A percentile compares a stretch with the other conserved stretches of the same genome.
Conservation (phyloP, 108 stramenopile genomes). For the Conticribra guillardii region DNA sequence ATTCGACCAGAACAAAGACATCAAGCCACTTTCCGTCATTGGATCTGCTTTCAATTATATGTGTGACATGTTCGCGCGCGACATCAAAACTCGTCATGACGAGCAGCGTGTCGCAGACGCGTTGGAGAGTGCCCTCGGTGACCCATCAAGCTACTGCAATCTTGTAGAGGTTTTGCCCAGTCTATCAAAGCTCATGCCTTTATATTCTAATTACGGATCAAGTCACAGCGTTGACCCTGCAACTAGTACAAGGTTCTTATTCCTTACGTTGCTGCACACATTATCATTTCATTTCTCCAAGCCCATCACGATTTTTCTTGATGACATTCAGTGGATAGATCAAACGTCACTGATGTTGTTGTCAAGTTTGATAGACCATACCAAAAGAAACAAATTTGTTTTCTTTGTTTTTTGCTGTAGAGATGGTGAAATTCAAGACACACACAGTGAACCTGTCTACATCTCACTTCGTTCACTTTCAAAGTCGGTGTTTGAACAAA, state of each 20-base stretch:
- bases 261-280: not conserved
- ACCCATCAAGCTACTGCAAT: not conserved
- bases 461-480: constrained; percentile 10
- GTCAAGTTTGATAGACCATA: constrained; percentile 13
- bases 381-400: constrained; percentile 3
- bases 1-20: constrained; percentile 30
- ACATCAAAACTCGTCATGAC: not conserved
- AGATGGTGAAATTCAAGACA: constrained; percentile 16
- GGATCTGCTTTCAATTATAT: constrained; percentile 12
- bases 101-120: not conserved
- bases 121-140: constrained; percentile 9
- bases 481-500: constrained; percentile 11
- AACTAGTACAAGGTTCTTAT: not conserved
- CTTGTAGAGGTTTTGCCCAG: constrained; percentile 29
- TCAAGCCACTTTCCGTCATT: constrained; percentile 21
- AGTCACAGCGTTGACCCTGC: constrained; percentile 8
- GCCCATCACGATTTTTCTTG: not conserved
- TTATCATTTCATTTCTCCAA: not conserved
- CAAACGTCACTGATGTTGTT: constrained; percentile 12
- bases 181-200: constrained; percentile 19
- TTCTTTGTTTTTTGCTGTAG: constrained; percentile 29
- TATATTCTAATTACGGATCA: not conserved
- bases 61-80: constrained; percentile 15
- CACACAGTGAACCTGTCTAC: not conserved
- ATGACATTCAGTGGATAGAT: constrained; percentile 24